These are phyloP conservation scores for Cordia subcordata DNA, from an alignment of 257 asterid genomes.

Conservation along the genomic window DNA sequence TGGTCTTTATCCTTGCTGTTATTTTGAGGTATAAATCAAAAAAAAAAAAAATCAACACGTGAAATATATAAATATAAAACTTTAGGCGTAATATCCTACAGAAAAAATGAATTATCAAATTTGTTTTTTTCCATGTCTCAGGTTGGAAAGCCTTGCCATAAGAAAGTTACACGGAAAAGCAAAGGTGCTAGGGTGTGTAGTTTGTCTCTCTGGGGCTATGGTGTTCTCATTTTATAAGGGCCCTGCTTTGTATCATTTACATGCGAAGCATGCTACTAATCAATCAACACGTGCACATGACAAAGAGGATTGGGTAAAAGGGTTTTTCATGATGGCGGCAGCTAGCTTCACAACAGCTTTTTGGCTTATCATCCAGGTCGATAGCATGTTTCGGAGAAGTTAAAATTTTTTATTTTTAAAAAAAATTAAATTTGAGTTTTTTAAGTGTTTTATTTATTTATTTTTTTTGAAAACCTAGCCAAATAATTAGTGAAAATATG, in stretches of 20 bases:
- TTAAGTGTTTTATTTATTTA: too few species aligned
- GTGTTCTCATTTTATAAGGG: conserved; percentile 55
- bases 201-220: conserved; percentile 46
- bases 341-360: conserved; percentile 37
- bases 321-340: conserved; percentile 43
- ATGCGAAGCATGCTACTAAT: conserved; percentile 9
- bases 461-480: too few species aligned
- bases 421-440: too few species aligned
- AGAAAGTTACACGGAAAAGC: conserved; percentile 47
- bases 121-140: background rate
- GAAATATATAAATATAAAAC: too few species aligned
- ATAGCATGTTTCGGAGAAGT: too few species aligned
- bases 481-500: too few species aligned
- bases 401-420: too few species aligned
- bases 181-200: conserved; percentile 40
- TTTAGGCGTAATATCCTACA: conserved; percentile 18
- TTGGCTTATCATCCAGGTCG: conserved; percentile 62
- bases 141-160: conserved; percentile 44
- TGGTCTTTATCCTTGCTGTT: conserved; percentile 53
- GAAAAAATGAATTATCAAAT: too few species aligned
- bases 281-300: conserved; percentile 8
- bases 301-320: conserved; percentile 57
- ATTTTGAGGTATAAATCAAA: conserved; percentile 36
- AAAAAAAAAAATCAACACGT: too few species aligned
- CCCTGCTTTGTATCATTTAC: conserved; percentile 29